These are phyloP conservation scores for Thielaviopsis musarum DNA, from an alignment of 2,329 filamentous ascomycete species.

Conservation along the genomic window DNA sequence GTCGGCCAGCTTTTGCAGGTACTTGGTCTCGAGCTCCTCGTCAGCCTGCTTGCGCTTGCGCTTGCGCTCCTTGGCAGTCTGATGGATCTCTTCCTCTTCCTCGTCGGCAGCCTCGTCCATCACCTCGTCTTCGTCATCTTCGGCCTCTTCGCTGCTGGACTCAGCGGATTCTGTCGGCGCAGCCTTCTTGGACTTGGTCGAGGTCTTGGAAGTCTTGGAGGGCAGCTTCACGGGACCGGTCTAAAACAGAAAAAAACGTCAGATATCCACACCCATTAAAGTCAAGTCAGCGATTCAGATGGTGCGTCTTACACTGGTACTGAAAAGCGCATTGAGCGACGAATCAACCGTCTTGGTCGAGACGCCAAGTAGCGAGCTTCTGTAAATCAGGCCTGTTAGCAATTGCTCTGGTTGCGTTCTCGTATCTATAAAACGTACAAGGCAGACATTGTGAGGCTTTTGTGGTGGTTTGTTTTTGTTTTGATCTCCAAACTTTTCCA, in stretches of 20 bases:
- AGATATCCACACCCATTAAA: neutral
- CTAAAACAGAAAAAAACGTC: constrained; percentile 18
- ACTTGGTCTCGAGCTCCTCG: constrained; percentile 53
- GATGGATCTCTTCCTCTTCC: constrained; percentile 20
- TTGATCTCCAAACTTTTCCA: neutral
- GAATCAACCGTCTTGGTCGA: constrained; percentile 45
- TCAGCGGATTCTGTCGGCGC: constrained; percentile 15
- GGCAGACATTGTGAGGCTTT: neutral
- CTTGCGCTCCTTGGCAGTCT: constrained; percentile 36
- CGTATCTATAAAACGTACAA: neutral
- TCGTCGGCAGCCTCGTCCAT: constrained; percentile 19
- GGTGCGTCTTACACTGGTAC: constrained; percentile 45
- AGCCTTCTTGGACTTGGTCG: constrained; percentile 20
- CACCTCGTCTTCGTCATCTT: constrained; percentile 16
- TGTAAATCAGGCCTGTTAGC: constrained; percentile 7
- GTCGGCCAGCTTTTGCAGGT: constrained; percentile 47
- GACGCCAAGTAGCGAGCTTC: constrained; percentile 6
- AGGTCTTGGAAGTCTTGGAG: constrained; percentile 19
- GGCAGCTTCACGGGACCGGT: constrained; percentile 31
- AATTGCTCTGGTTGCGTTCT: neutral
- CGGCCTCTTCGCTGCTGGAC: constrained; percentile 16
- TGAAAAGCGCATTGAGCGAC: constrained; percentile 51
- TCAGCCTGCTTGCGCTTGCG: constrained; percentile 51
- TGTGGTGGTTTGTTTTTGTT: neutral
- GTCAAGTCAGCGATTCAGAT: constrained; percentile 8